Base-by-base conservation (phyloP, 83 land plant species). In the Diphasiastrum complanatum region DNA sequence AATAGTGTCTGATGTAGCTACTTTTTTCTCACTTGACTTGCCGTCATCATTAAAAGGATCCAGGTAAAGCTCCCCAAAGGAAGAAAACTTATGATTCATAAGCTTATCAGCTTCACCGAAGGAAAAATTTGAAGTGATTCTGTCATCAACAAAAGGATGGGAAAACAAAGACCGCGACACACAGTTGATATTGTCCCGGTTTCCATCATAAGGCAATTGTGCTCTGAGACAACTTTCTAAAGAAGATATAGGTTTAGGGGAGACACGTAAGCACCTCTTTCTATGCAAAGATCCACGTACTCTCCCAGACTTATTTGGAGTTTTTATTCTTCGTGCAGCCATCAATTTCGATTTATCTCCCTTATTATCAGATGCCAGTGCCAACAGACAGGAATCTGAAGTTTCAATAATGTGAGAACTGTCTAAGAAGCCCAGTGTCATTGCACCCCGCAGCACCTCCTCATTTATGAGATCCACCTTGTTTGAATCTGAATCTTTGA, bases 181-280 rank as follows among this genome's bases (percentile, higher is more conserved):
- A 53, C 60, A 29, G 19, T 78, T 83, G 40, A 68, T 76, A 67
- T 66, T 62, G 28, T 78, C 69, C 26, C 64, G 19, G 10, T 61
- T 62, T 37, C 65, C 61, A 1, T 79, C 71, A 8, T 53, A 69
- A 45, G 68, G 66, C 25, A 82, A 50, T 64, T 83, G 89, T 60
- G 89, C 82, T 51, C 75, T 43, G 2, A 83, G 77, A 62, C 96
- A 81, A 60, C 84, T 81, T 53, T 85, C 87, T 5, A 83, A 38
- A 20, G 91, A 73, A 36, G 65, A 77, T 47, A 83, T 49, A 2
- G 87, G 85, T 50, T 71, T 79, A 19, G 74, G 64, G 19, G 55
- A 31, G 37, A 26, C 67, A 30, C 67, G 6, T 14, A 64, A 27
- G 19, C 67, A 45, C 29, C 67, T 40, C 43, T 8, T 73, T 47